Evolutionary conservation across 169 alveolate genomes (phyloP).

Genomic region (Cyclospora cayetanensis): DNA sequence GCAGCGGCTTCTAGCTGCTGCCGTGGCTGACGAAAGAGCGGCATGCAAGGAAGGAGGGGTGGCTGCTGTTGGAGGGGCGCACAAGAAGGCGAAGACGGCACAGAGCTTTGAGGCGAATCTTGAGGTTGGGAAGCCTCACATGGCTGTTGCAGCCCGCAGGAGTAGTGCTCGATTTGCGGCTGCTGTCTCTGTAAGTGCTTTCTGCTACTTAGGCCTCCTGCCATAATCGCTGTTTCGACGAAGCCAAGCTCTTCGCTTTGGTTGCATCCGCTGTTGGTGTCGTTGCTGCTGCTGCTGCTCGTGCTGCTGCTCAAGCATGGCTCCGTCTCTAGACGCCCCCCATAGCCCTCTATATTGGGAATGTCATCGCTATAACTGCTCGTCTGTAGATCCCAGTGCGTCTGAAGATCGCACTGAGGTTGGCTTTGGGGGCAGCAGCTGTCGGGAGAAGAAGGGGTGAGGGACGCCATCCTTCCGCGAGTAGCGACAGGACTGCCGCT

Average conservation of each 20-base stretch:
- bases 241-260: background rate
- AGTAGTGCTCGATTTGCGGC: too few species aligned
- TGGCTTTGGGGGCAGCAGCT: too few species aligned
- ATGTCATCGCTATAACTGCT: background rate
- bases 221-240: background rate
- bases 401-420: too few species aligned
- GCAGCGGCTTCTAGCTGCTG: background rate
- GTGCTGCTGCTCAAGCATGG: background rate
- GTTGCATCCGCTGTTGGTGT: background rate
- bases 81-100: background rate
- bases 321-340: background rate
- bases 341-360: background rate
- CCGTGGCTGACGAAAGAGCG: background rate
- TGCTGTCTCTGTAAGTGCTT: background rate
- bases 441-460: too few species aligned
- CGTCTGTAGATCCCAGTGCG: background rate
- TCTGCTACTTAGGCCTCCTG: background rate
- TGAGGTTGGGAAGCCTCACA: background rate
- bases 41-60: background rate
- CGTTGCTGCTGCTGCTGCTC: slow-evolving; percentile 4
- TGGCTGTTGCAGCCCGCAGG: too few species aligned
- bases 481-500: too few species aligned
- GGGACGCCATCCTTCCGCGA: too few species aligned
- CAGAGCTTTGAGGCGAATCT: background rate
- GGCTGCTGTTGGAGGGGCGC: background rate